Evolutionary conservation across 768 basidiomycete species (phyloP).

Genomic region (Trametes punicea): DNA sequence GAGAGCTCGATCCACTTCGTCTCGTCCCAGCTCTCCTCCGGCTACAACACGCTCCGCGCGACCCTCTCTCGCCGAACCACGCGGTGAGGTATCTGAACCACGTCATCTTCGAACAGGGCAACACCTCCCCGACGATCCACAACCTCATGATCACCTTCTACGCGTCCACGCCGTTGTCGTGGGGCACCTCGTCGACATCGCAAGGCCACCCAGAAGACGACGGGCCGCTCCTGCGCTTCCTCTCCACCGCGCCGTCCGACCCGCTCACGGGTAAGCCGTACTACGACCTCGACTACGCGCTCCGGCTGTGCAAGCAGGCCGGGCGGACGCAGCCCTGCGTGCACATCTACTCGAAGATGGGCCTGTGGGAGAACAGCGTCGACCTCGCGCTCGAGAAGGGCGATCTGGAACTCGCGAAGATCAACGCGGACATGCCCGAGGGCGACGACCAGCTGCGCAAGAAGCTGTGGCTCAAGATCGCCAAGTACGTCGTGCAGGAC

Average conservation of each 20-base stretch:
- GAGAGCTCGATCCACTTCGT: slow-evolving; percentile 73
- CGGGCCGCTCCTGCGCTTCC: slow-evolving; percentile 75
- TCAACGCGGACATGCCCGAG: slow-evolving; percentile 90
- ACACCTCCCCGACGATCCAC: slow-evolving; percentile 83
- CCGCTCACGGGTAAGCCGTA: slow-evolving; percentile 83
- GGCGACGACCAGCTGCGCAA: slow-evolving; percentile 85
- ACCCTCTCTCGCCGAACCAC: slow-evolving; percentile 76
- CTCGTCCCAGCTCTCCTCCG: slow-evolving; percentile 88
- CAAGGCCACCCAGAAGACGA: slow-evolving; percentile 54
- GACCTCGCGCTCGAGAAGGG: slow-evolving; percentile 93
- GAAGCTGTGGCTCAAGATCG: slow-evolving; percentile 97
- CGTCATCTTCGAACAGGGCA: slow-evolving; percentile 76
- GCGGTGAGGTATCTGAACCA: slow-evolving; percentile 87
- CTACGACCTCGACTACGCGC: slow-evolving; percentile 95
- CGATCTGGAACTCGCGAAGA: slow-evolving; percentile 91
- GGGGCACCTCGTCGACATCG: slow-evolving; percentile 39
- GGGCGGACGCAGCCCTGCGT: slow-evolving; percentile 86
- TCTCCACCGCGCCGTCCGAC: slow-evolving; percentile 77
- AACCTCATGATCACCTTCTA: slow-evolving; percentile 91
- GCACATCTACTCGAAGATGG: slow-evolving; percentile 97
- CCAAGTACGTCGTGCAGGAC: slow-evolving; percentile 97
- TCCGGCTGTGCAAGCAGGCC: slow-evolving; percentile 84
- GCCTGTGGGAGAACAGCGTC: slow-evolving; percentile 93
- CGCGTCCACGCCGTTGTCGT: slow-evolving; percentile 49
- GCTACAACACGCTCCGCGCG: slow-evolving; percentile 67